Conservation (phyloP, 2,329 filamentous ascomycete species). For the Penicillium paneum region DNA sequence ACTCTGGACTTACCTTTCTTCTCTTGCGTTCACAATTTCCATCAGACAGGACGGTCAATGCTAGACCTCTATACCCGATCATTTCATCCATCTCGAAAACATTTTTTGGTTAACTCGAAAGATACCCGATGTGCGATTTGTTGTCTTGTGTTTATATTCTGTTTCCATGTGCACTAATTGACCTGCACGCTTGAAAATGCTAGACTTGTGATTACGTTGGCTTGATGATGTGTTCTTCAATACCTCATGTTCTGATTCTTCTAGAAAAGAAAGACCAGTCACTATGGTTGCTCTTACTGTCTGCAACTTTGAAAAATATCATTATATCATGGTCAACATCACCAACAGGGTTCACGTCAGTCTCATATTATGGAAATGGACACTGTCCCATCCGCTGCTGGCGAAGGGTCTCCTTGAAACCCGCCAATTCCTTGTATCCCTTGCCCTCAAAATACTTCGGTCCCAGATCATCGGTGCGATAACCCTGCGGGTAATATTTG, state of each 20-base stretch:
- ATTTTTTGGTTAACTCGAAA: conserved; percentile 19
- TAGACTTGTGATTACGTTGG: not conserved
- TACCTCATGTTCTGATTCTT: not conserved
- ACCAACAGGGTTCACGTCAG: not conserved
- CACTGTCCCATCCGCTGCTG: conserved; percentile 44
- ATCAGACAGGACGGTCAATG: not conserved
- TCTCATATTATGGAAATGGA: conserved; percentile 39
- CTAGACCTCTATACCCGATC: conserved; percentile 10
- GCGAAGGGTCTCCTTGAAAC: conserved; percentile 42
- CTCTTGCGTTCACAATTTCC: not conserved
- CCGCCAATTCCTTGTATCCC: conserved; percentile 39
- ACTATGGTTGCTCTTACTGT: not conserved
- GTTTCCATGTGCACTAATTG: not conserved
- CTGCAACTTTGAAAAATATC: not conserved
- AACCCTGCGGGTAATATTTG: conserved; percentile 50
- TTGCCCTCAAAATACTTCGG: conserved; percentile 54
- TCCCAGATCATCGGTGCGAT: conserved; percentile 57
- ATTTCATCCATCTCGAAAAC: conserved; percentile 1
- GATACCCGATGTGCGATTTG: conserved; percentile 29
- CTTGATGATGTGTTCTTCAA: not conserved
- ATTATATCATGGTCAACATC: not conserved
- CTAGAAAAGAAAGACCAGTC: not conserved
- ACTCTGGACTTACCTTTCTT: not conserved
- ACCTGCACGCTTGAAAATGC: not conserved
- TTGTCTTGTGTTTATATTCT: conserved; percentile 10